Evolutionary conservation across 495 filamentous ascomycete genomes (phyloP).

Genomic region (Penicillium subrubescens): DNA sequence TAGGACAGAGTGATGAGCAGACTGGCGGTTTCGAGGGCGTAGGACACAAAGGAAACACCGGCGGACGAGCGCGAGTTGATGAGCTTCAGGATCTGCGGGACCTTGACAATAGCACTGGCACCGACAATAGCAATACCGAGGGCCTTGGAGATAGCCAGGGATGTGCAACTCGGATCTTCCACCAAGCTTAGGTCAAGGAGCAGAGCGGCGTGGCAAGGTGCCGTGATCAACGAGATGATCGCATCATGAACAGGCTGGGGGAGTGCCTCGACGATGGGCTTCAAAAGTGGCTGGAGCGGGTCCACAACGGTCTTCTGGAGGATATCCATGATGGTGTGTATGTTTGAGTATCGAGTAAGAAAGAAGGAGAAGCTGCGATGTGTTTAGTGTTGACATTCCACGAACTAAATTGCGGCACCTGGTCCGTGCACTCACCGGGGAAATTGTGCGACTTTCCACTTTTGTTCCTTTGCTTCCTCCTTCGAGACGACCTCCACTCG

Average conservation of each 20-base stretch:
- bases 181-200: constrained; percentile 77
- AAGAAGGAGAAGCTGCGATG: constrained; percentile 4
- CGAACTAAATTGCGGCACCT: constrained; percentile 29
- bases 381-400: constrained; percentile 27
- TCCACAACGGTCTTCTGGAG: constrained; percentile 56
- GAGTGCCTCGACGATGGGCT: constrained; percentile 77
- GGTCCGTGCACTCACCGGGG: constrained; percentile 39
- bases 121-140: constrained; percentile 91
- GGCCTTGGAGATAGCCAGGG: constrained; percentile 85
- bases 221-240: constrained; percentile 77
- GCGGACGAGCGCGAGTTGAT: constrained; percentile 73
- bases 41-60: constrained; percentile 86
- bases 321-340: constrained; percentile 37
- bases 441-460: constrained; percentile 35
- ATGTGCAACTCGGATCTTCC: constrained; percentile 70
- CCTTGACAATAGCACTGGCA: constrained; percentile 86
- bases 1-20: constrained; percentile 88
- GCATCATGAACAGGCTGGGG: constrained; percentile 75
- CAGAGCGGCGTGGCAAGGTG: constrained; percentile 78
- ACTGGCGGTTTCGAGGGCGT: constrained; percentile 83
- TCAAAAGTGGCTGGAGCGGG: constrained; percentile 65
- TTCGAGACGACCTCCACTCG: constrained; percentile 8
- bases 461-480: constrained; percentile 18
- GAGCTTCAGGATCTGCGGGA: constrained; percentile 93
- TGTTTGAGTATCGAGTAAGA: not conserved